Evolutionary conservation across 139 green algal species (phyloP).

Genomic region (Coelastrella sp.): DNA sequence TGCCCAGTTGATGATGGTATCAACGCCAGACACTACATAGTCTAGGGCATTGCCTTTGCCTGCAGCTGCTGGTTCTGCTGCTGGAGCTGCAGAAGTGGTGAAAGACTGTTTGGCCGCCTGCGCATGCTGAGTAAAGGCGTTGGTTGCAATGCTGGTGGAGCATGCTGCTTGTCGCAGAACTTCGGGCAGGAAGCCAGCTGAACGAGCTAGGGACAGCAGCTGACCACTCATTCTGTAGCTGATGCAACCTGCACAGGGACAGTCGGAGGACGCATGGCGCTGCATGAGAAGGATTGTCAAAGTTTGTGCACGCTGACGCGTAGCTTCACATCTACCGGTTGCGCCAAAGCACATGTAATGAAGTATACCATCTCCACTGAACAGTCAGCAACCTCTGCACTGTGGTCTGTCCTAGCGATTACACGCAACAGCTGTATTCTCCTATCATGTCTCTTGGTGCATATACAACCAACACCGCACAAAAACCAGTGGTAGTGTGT

Average conservation of each 20-base stretch:
- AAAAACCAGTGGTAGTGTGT: background rate
- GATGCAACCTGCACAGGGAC: background rate
- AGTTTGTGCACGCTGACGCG: background rate
- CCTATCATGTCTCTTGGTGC: background rate
- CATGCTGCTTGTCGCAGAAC: conserved; percentile 17
- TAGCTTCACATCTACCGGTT: too few relatives aligned
- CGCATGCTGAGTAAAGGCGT: background rate
- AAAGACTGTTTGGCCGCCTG: conserved; percentile 16
- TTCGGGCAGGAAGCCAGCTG: conserved; percentile 22
- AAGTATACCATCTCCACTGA: too few relatives aligned
- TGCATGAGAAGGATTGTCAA: background rate
- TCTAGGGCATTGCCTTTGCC: conserved; percentile 50
- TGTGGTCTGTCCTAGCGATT: too few relatives aligned
- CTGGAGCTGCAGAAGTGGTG: conserved; percentile 27
- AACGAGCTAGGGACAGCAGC: conserved; percentile 15
- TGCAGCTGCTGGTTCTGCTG: conserved; percentile 36
- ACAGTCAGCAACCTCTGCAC: too few relatives aligned
- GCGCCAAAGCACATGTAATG: too few relatives aligned
- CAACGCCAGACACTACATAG: conserved; percentile 67
- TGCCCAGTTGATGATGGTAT: conserved; percentile 92
- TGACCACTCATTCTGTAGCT: conserved; percentile 18
- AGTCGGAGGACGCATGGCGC: background rate
- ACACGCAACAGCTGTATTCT: too few relatives aligned
- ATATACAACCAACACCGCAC: background rate
- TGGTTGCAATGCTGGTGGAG: conserved; percentile 14